A percentile compares a stretch with the other conserved stretches of the same genome.
These are phyloP conservation scores for Dactylella cylindrospora DNA, from an alignment of 2,329 filamentous ascomycete species.

Conservation along the genomic window DNA sequence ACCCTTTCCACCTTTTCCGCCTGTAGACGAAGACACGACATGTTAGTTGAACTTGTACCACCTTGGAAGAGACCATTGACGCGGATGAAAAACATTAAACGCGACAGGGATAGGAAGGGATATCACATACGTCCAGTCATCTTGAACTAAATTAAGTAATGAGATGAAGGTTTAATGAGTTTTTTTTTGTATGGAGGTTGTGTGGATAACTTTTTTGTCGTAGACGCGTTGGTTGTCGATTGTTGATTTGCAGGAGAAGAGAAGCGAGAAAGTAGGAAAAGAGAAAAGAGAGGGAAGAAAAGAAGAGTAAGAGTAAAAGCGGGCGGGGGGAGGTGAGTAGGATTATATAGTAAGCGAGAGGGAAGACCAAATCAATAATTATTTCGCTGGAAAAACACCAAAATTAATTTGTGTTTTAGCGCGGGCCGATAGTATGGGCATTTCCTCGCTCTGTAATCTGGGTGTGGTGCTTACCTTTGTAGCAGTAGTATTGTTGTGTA, in stretches of 20 bases:
- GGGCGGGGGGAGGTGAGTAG: conserved; percentile 24
- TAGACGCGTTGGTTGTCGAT: conserved; percentile 21
- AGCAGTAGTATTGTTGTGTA: too few relatives aligned
- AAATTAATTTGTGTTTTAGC: background rate
- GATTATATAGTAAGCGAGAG: conserved; percentile 43
- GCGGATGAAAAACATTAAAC: background rate
- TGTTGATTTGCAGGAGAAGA: conserved; percentile 10
- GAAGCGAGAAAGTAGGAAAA: conserved; percentile 3
- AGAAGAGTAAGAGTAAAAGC: conserved; percentile 4
- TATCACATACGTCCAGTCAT: conserved; percentile 42
- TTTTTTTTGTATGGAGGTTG: conserved; percentile 28
- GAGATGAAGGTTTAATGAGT: conserved; percentile 8
- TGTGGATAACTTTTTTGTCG: conserved; percentile 2
- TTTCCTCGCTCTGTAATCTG: too few relatives aligned
- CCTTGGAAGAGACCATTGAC: too few relatives aligned
- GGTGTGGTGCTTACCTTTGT: too few relatives aligned
- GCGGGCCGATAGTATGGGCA: background rate
- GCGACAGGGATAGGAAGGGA: conserved; percentile 1
- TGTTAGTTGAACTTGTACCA: too few relatives aligned
- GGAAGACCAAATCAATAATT: conserved; percentile 36
- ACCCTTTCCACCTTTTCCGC: conserved; percentile 94
- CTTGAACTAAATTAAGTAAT: conserved; percentile 18
- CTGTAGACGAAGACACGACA: conserved; percentile 56
- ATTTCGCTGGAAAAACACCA: too few relatives aligned
- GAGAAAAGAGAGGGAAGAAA: background rate